Evolutionary conservation across 1,284 basidiomycete genomes (phyloP), one percentile per base, ranked within the genome.

Genomic region (Apiotrichum montevideense): DNA sequence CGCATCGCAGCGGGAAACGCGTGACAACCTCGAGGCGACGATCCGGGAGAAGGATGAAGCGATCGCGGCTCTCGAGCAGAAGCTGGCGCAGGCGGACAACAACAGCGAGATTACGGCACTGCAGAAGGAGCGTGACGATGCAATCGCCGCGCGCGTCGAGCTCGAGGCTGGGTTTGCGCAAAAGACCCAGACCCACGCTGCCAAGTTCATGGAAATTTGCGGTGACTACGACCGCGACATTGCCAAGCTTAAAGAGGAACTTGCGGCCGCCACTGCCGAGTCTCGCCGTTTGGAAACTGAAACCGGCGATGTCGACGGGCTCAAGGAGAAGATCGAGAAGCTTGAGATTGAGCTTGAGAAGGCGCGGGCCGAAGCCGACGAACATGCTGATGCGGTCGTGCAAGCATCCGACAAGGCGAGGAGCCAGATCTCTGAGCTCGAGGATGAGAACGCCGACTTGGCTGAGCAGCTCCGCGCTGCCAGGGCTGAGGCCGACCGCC

Each of bases 201-300:
- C 51, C 11, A 61, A 65, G 56, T 75, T 76, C 47, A 63, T 64
- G 0, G 67, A 73, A 32, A 74, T 74, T 33, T 72, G 72, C 51
- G 45, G 56, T 2, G 69, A 63, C 11, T 73, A 67, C 42, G 67
- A 73, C 51, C 56, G 49, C 4, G 66, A 74, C 35, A 63, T 75
- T 15, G 54, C 56, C 29, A 40, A 15, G 6, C 62, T 74, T 6
- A 64, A 70, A 48, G 47, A 42, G 46, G 58, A 68, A 14, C 55
- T 69, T 9, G 47, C 14, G 11, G n/a, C 35, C 10, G 13, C 29
- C 6, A 49, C 8, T 8, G 29, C 35, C 32, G n/a, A 40, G 0
- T 29, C 43, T 3, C 15, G 14, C 2, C 43, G 10, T 8, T 13
- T 49, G n/a, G 9, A 11, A 7, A 14, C 13, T 8, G 15, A 13